Base-by-base conservation (phyloP, 192 early-diverging fungal genomes). In the Coemansia brasiliensis region DNA sequence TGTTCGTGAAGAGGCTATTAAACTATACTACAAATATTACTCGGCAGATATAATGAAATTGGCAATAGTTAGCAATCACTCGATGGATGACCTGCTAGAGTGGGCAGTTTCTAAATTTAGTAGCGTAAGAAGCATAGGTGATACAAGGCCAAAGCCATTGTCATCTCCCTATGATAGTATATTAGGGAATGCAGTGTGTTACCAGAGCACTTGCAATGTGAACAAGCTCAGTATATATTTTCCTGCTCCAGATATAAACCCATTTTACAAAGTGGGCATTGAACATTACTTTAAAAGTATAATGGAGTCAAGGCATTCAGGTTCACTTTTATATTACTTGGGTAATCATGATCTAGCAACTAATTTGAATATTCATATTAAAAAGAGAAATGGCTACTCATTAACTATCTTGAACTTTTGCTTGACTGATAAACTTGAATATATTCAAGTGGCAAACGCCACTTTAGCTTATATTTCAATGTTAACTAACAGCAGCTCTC, bases 21-120 rank as follows among this genome's bases (percentile, higher is more conserved):
- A 27, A 5, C 66, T 80, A 13, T 87, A 94, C 65, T 65, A 84
- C 2, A 82, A 80, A 49, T 90, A 92, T 64, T 98, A 98, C 68
- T 94, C 92, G 15, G 86, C 92, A 11, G 95, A 96, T 45, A 62
- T 95, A 24, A 97, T 96, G 94, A 92, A 89, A 69, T 75, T 96
- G 9, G 85, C 87, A 16, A 78, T 98, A 20, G 59, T 94, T n/a
- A 94, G 93, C 40, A 83, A 85, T 67, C 92, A 96, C 68, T 74
- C 90, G 9, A 46, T 68, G 5, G 89, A 94, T 57, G 57, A 84
- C 62, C 80, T 96, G 44, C 69, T 82, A 8, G 71, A 87, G 38
- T 90, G 88, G 93, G 87, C 86, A 0, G 88, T 91, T 9, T 75
- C 85, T 17, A 90, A 86, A 61, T 92, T 96, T 55, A 87, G 89